Evolutionary conservation across 129 eudicot genomes (phyloP), one percentile per base, ranked within the genome.

Genomic region (Centella asiatica): DNA sequence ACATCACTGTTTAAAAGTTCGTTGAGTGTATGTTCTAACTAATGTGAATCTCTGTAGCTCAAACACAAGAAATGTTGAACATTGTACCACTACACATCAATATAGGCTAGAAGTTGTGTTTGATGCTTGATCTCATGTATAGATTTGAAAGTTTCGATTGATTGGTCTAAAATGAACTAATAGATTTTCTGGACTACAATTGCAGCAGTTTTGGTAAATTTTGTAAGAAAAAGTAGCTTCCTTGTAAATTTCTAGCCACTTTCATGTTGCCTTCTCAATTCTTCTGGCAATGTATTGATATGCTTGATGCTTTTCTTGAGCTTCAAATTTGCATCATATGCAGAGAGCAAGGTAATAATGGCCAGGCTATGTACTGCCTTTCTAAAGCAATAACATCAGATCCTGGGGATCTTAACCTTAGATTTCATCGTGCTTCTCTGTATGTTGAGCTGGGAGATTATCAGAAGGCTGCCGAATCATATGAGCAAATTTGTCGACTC

Each of bases 381-480:
- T 66, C 66, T 5, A 74, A 78, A 69, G 99, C 96, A 23, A 84
- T 92, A 72, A 80, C 62, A 68, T 90, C 96, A 50, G 96, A 92
- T 70, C 99, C 95, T 20, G 76, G 78, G 73, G 96, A 92, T 76
- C 63, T 77, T 31, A 71, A 66, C 49, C 96, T 87, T 44, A 74
- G 74, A 73, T 71, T 73, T 66, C 72, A 69, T 23, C 95, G 85
- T 59, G 99, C 99, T 62, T 77, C 88, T 6, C 79, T 84, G 44
- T 84, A 44, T 57, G 60, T 80, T 66, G 95, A 87, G 75, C 76
- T 79, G 37, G 81, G 81, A 64, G 86, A 80, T 19, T 69, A 70
- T 74, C 73, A 64, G 17, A 92, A 72, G 74, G 96, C 96, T 69
- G 99, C 99, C 66, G 96, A 81, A 36, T 62, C 94, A 24, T 87